phyloP scores from a whole-genome alignment of 225 moss, liverwort and hornwort genomes.

The Marchantia paleacea region DNA sequence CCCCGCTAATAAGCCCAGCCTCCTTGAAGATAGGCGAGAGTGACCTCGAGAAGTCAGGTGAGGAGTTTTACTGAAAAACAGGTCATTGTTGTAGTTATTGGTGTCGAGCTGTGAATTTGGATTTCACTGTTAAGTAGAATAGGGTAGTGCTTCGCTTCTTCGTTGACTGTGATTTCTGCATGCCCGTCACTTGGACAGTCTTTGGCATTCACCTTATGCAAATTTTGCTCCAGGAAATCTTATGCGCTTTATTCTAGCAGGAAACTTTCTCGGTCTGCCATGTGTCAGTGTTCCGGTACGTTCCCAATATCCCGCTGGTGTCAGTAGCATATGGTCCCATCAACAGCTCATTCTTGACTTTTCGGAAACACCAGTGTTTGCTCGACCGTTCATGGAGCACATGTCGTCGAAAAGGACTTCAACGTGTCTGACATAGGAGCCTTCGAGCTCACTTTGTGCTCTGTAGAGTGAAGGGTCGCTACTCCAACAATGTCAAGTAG shows the following conservation, averaged over 20 bases:
- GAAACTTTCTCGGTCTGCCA: conserved; percentile 78
- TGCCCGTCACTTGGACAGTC: not conserved
- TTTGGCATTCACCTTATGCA: not conserved
- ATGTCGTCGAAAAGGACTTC: no score
- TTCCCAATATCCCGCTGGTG: not conserved
- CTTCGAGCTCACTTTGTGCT: no score
- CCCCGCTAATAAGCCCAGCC: conserved; percentile 57
- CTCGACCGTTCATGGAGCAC: no score
- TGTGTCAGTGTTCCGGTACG: conserved; percentile 67
- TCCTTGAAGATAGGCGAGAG: conserved; percentile 64
- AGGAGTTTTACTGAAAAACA: not conserved
- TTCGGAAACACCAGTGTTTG: not conserved
- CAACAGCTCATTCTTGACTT: not conserved
- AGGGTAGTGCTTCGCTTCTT: not conserved
- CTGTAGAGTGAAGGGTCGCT: no score
- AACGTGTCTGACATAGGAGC: no score
- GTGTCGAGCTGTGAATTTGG: not conserved
- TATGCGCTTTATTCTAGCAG: conserved; percentile 66
- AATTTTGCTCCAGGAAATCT: conserved; percentile 44
- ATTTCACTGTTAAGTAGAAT: not conserved
- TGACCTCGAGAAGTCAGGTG: conserved; percentile 62
- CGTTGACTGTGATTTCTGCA: not conserved
- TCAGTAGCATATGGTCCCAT: not conserved
- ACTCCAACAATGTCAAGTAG: no score
- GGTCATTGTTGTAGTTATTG: not conserved